phyloP scores from a whole-genome alignment of 331 rosid species.

The Cydonia oblonga region DNA sequence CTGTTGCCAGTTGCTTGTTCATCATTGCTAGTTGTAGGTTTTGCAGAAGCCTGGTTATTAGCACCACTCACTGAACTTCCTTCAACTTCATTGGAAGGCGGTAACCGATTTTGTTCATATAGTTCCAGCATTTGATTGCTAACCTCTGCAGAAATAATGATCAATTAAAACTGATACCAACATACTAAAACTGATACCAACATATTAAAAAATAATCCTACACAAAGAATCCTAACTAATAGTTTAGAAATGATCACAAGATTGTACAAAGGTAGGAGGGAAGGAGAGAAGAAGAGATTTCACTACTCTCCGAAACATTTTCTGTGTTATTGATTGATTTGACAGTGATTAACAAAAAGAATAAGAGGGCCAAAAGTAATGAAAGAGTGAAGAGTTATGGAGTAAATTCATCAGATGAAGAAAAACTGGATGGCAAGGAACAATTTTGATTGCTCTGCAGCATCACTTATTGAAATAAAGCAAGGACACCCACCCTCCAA shows the following conservation, averaged over 20 bases:
- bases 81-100: conserved; percentile 64
- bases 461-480: conserved; percentile 16
- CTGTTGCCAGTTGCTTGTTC: conserved; percentile 42
- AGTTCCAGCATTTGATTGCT: conserved; percentile 98
- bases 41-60: conserved; percentile 27
- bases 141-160: conserved; percentile 60
- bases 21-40: conserved; percentile 48
- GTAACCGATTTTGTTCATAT: conserved; percentile 80
- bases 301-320: background rate
- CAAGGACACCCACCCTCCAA: conserved; percentile 93
- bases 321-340: background rate
- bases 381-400: background rate
- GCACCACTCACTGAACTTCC: conserved; percentile 51
- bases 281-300: background rate
- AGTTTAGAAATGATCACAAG: background rate
- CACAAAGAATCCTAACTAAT: background rate
- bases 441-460: background rate
- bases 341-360: background rate
- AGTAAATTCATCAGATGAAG: conserved; percentile 5
- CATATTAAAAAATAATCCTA: background rate
- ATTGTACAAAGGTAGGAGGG: background rate
- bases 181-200: background rate
- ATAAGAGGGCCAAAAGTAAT: background rate
- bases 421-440: background rate
- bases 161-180: conserved; percentile 10